Conservation (phyloP, 2,329 filamentous ascomycete species). For the Neurospora sp. region DNA sequence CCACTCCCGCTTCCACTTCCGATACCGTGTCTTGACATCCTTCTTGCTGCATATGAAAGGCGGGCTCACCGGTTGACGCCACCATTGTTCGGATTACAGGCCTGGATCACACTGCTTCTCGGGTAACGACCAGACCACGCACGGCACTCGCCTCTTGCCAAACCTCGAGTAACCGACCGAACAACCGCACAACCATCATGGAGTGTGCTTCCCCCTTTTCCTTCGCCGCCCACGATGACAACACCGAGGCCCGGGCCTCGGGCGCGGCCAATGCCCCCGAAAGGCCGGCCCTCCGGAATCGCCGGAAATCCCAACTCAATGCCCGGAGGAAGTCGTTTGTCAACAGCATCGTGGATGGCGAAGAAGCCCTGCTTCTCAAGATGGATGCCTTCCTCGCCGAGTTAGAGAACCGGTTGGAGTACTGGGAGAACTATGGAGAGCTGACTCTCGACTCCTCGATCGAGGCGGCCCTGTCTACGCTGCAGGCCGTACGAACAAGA, state of each 20-base stretch:
- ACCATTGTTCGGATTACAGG: background rate
- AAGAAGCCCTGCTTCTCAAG: constrained; percentile 52
- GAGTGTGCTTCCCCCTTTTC: constrained; percentile 14
- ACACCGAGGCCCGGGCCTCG: constrained; percentile 28
- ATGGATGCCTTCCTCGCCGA: constrained; percentile 74
- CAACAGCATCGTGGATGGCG: constrained; percentile 50
- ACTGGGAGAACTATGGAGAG: constrained; percentile 81
- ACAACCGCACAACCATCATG: constrained; percentile 12
- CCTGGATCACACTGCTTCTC: background rate
- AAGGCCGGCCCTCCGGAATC: constrained; percentile 26
- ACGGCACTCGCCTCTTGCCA: background rate
- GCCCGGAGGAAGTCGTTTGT: constrained; percentile 50
- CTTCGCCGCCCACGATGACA: constrained; percentile 21
- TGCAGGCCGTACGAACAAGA: constrained; percentile 77
- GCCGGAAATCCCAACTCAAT: constrained; percentile 49
- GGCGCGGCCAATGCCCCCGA: constrained; percentile 26
- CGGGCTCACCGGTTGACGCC: background rate
- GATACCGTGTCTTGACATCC: background rate
- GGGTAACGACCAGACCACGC: background rate
- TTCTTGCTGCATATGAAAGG: background rate
- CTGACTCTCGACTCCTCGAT: constrained; percentile 75
- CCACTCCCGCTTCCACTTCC: background rate
- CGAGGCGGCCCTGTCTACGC: constrained; percentile 72
- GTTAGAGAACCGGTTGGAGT: constrained; percentile 76
- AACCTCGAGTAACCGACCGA: constrained; percentile 10